Evolutionary conservation across 768 basidiomycete genomes (phyloP).

Genomic region (Suillus plorans): DNA sequence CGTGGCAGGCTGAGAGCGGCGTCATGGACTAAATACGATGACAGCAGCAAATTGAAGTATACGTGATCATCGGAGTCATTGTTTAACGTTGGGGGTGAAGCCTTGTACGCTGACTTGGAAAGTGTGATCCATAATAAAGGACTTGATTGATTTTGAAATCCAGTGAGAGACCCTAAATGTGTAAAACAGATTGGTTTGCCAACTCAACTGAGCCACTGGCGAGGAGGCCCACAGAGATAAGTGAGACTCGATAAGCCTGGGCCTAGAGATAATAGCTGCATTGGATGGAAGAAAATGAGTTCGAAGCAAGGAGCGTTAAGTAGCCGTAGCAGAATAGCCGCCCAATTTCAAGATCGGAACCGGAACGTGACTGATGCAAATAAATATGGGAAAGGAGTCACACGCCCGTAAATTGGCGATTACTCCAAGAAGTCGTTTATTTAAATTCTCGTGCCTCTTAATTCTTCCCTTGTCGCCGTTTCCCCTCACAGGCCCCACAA

Average conservation of each 20-base stretch:
- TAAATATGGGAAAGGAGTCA: neutral
- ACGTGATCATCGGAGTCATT: neutral
- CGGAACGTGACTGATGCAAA: neutral
- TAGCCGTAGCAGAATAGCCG: neutral
- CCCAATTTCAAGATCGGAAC: neutral
- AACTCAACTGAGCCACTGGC: neutral
- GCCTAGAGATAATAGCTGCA: neutral
- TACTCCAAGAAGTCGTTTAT: neutral
- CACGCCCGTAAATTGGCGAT: neutral
- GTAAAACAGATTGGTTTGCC: neutral
- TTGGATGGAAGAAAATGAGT: no score
- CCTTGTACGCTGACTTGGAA: neutral
- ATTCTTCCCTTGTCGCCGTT: neutral
- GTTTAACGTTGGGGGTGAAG: neutral
- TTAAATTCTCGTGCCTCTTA: slow-evolving; percentile 3
- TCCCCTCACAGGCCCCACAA: neutral
- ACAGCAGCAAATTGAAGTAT: neutral
- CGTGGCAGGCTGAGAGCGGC: neutral
- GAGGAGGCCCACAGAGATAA: neutral
- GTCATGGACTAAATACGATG: neutral
- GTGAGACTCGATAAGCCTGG: neutral
- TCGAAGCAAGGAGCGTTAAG: neutral
- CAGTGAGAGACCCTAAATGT: neutral
- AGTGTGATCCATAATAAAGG: neutral
- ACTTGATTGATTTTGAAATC: neutral